Conservation (phyloP, 2,329 filamentous ascomycete genomes). For the Colletotrichum eremochloae region DNA sequence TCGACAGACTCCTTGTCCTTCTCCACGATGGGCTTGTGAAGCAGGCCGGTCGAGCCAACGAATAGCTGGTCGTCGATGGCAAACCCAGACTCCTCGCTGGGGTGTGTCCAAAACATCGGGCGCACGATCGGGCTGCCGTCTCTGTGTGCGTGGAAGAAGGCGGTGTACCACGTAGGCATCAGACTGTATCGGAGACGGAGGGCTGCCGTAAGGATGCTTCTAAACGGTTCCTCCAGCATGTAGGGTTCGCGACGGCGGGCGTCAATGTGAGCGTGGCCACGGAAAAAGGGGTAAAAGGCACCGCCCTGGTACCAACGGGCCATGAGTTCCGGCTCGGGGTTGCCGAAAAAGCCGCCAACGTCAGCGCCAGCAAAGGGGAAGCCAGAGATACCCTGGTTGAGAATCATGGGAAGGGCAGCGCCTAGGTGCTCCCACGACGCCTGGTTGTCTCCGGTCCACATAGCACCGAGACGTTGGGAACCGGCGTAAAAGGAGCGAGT, state of each 20-base stretch:
- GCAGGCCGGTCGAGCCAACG: slow-evolving; percentile 85
- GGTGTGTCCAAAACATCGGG: slow-evolving; percentile 94
- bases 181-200: slow-evolving; percentile 90
- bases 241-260: slow-evolving; percentile 95
- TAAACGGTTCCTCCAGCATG: slow-evolving; percentile 86
- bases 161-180: slow-evolving; percentile 95
- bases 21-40: slow-evolving; percentile 91
- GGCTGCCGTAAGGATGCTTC: slow-evolving; percentile 86
- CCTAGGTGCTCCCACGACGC: slow-evolving; percentile 92
- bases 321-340: slow-evolving; percentile 91
- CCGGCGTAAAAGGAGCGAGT: slow-evolving; percentile 94
- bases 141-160: slow-evolving; percentile 89
- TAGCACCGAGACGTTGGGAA: slow-evolving; percentile 89
- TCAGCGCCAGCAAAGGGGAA: slow-evolving; percentile 96
- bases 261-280: slow-evolving; percentile 96
- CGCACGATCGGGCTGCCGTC: slow-evolving; percentile 89
- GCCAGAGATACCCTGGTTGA: slow-evolving; percentile 92
- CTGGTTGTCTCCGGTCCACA: slow-evolving; percentile 99
- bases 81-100: slow-evolving; percentile 88
- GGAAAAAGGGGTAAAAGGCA: slow-evolving; percentile 98
- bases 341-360: slow-evolving; percentile 98
- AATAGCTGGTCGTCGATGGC: slow-evolving; percentile 94
- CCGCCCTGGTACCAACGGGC: slow-evolving; percentile 97
- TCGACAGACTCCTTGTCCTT: slow-evolving; percentile 80
- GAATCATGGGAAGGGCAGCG: slow-evolving; percentile 91